Evolutionary conservation across 805 yeast species (phyloP).

Genomic region (Scheffersomyces stipitis): DNA sequence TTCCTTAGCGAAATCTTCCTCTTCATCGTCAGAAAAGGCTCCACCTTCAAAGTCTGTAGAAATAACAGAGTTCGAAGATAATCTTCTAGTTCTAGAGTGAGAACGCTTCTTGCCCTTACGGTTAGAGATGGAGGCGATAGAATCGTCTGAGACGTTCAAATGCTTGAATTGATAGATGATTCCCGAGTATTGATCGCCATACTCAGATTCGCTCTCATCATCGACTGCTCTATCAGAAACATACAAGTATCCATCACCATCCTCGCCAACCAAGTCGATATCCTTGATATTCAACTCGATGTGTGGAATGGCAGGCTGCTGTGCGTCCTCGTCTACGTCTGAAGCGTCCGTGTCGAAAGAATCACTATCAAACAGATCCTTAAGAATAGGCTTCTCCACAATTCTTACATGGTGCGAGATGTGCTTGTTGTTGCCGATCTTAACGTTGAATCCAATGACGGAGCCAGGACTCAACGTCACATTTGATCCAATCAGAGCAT

Average conservation of each 20-base stretch:
- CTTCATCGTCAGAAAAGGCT: constrained; percentile 41
- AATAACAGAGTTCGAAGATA: constrained; percentile 35
- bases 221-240: constrained; percentile 44
- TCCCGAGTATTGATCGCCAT: constrained; percentile 34
- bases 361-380: constrained; percentile 26
- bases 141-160: constrained; percentile 56
- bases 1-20: constrained; percentile 81
- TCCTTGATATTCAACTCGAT: constrained; percentile 8
- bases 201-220: constrained; percentile 39
- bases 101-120: constrained; percentile 38
- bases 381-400: constrained; percentile 46
- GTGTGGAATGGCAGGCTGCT: constrained; percentile 27
- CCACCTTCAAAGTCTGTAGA: constrained; percentile 50
- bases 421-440: constrained; percentile 53
- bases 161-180: constrained; percentile 48
- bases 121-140: constrained; percentile 52
- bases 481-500: constrained; percentile 53
- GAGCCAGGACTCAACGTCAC: constrained; percentile 64
- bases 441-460: constrained; percentile 75
- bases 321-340: constrained; percentile 30
- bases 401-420: constrained; percentile 54
- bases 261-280: constrained; percentile 43
- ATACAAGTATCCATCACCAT: constrained; percentile 52
- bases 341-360: constrained; percentile 35
- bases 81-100: constrained; percentile 30